Evolutionary conservation across 2,329 filamentous ascomycete genomes (phyloP), one percentile per base, ranked within the genome.

Genomic region (Dactylellina cionopaga): DNA sequence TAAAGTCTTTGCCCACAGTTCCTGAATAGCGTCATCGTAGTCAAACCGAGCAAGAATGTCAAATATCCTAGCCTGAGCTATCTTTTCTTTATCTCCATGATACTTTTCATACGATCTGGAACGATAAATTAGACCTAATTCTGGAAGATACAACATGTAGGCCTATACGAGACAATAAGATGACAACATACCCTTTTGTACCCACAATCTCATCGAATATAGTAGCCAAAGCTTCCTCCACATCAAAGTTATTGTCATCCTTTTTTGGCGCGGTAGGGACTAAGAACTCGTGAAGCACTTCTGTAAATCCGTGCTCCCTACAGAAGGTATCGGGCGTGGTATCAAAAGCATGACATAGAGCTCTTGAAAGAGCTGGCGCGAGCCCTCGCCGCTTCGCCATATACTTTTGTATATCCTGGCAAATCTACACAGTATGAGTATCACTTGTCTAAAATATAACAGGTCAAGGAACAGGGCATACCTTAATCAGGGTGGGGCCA

Each of bases 61-160:
- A 25, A 77, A 77, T n/a, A 77, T 75, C 35, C 76, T 74, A 17
- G 76, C 76, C n/a, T 76, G 76, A 1, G 75, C 75, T 58, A 75
- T 74, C 27, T 73, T 74, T 43, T 77, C 75, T 19, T 60, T 74
- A 15, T 76, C 76, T 2, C 73, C 76, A 17, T 77, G 75, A 22
- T 77, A 77, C 29, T 69, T 58, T 52, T 73, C 59, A 37, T 77
- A 77, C 22, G 35, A 39, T 15, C 68, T 72, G 47, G 5, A 44
- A 43, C n/a, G 6, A n/a, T n/a, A n/a, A n/a, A n/a, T n/a, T n/a
- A n/a, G n/a, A n/a, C 5, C 19, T 17, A 41, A 17, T 17, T 13
- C 3, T 13, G 35, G 13, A 41, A 5, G n/a, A 13, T 13, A 5
- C n/a, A 4, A 13, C 19, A 5, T 11, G 4, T 41, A 24, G 27